These are phyloP conservation scores for Stagonosporopsis cucurbitacearum DNA, from an alignment of 2,329 filamentous ascomycete genomes.

Conservation along the genomic window DNA sequence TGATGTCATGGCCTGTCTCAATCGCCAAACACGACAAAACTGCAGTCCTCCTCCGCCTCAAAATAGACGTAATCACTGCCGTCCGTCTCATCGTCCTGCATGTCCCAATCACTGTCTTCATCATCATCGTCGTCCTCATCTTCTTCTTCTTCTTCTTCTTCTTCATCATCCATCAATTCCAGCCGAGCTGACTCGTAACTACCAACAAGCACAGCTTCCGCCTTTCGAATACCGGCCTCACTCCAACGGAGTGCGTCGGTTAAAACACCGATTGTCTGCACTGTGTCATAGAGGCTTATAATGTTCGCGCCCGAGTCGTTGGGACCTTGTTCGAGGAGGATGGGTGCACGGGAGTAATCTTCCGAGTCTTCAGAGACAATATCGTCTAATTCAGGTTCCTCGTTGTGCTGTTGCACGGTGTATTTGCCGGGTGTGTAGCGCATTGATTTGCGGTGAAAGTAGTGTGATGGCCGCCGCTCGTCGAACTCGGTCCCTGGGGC, in stretches of 20 bases:
- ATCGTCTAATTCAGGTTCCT: slow-evolving; percentile 18
- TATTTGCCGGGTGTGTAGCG: slow-evolving; percentile 42
- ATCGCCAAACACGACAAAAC: slow-evolving; percentile 31
- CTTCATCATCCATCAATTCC: slow-evolving; percentile 7
- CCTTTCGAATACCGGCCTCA: slow-evolving; percentile 5
- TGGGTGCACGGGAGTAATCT: slow-evolving; percentile 22
- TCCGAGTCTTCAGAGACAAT: slow-evolving; percentile 29
- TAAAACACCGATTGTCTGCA: slow-evolving; percentile 7
- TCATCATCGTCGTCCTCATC: slow-evolving; percentile 16
- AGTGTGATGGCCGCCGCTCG: slow-evolving; percentile 29
- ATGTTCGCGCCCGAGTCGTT: background rate
- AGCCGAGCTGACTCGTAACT: slow-evolving; percentile 6
- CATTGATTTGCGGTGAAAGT: slow-evolving; percentile 35
- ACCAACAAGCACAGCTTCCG: slow-evolving; percentile 11
- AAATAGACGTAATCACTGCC: slow-evolving; percentile 25
- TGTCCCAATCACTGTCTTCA: slow-evolving; percentile 34
- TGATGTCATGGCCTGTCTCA: background rate
- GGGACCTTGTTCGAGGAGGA: slow-evolving; percentile 6
- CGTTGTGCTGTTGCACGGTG: slow-evolving; percentile 9
- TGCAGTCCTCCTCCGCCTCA: slow-evolving; percentile 27
- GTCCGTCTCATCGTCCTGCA: slow-evolving; percentile 21
- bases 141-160: slow-evolving; percentile 14
- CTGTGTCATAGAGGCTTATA: slow-evolving; percentile 1
- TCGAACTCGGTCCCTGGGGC: slow-evolving; percentile 30
- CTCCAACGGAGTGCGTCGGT: slow-evolving; percentile 9